These are phyloP conservation scores for Panaeolus papilionaceus DNA, from an alignment of 768 basidiomycete genomes.

Conservation along the genomic window DNA sequence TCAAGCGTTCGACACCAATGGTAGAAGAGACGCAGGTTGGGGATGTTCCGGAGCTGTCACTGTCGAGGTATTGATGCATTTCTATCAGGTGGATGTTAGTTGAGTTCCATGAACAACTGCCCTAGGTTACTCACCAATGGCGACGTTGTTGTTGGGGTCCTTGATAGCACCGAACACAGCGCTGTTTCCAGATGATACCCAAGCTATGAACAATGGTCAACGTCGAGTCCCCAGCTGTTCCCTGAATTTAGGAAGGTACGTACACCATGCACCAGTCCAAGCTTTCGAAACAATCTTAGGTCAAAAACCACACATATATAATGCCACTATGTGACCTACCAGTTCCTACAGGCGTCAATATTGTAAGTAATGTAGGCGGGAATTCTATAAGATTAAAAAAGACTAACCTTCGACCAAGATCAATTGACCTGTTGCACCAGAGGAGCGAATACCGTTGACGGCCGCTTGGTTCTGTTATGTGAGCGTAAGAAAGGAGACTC, in stretches of 20 bases:
- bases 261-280: constrained; percentile 68
- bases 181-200: constrained; percentile 63
- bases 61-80: constrained; percentile 77
- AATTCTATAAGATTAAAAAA: neutral
- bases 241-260: constrained; percentile 18
- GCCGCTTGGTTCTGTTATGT: constrained; percentile 61
- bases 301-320: neutral
- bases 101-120: no score
- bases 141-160: constrained; percentile 68
- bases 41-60: constrained; percentile 64
- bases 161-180: constrained; percentile 55
- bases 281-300: constrained; percentile 38
- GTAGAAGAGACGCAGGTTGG: constrained; percentile 61
- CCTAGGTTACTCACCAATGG: constrained; percentile 47
- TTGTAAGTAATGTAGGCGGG: neutral
- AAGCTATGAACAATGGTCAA: constrained; percentile 39
- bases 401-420: constrained; percentile 48
- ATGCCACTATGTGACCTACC: constrained; percentile 30
- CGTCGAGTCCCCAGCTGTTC: neutral
- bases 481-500: neutral
- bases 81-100: constrained; percentile 37
- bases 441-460: constrained; percentile 66
- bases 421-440: constrained; percentile 64
- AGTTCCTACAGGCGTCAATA: constrained; percentile 30
- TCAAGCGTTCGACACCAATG: constrained; percentile 63